Base-by-base conservation (phyloP, 2,329 filamentous ascomycete genomes). In the Thelonectria olida region DNA sequence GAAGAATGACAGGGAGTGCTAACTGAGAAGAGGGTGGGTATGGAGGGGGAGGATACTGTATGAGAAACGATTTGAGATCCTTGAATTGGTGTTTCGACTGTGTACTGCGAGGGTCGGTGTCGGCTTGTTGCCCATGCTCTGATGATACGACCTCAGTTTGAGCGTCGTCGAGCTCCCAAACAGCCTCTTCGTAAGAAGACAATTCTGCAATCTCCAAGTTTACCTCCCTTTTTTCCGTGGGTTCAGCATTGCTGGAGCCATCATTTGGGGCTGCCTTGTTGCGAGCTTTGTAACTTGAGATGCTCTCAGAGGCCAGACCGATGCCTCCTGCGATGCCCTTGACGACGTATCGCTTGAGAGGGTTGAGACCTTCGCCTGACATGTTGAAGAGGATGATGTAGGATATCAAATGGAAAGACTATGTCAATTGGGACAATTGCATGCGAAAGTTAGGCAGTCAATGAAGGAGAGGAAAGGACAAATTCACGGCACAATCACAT, bases 1-100 rank as follows among this genome's bases (percentile, higher is more conserved):
- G 64, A 5, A 66, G 45, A 27, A 66, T 54, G 12, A 66, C 64
- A 2, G 64, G 57, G 7, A 54, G 20, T 2, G 49, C 23, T 22
- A 62, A 10, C 10, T 39, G 31, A 2, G 22, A 10, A 4, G 4
- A 12, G 7, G 13, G 7, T 9, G 38, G 19, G 5, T 27, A n/a
- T 22, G 42, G 2, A 12, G 59, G 49, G 2, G 42, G 34, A 8
- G 59, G 59, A 22, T 58, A 50, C 15, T 49, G 50, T 12, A 20
- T 15, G 28, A 42, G 31, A 2, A 62, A 38, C 7, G 47, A 36
- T 13, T 58, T 12, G 8, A 59, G 17, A 17, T 53, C 27, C 6
- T 41, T 9, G 2, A 45, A 25, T 1, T 17, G 31, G 4, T 2
- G 25, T 27, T 41, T 27, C n/a, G 22, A 23, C 15, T 20, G 12